Conservation (phyloP, 2,329 filamentous ascomycete species). For the Diatrype stigma region DNA sequence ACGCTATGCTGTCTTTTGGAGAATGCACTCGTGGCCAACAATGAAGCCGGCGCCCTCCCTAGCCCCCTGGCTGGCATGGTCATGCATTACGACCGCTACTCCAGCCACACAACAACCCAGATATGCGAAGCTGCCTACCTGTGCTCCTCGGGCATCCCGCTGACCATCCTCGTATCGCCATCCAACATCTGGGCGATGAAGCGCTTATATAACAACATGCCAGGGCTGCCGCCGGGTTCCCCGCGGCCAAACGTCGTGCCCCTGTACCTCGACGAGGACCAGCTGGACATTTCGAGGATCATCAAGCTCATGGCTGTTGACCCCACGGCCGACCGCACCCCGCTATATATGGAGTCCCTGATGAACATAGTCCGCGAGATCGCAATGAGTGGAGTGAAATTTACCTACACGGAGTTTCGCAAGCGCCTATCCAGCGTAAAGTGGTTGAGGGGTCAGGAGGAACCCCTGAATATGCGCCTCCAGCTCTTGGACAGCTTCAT, state of each 20-base stretch:
- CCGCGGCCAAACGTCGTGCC: slow-evolving; percentile 36
- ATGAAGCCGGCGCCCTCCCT: slow-evolving; percentile 34
- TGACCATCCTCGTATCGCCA: slow-evolving; percentile 44
- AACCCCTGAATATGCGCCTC: slow-evolving; percentile 42
- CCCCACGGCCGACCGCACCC: slow-evolving; percentile 28
- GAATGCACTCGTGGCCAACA: slow-evolving; percentile 24
- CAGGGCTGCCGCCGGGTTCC: slow-evolving; percentile 8
- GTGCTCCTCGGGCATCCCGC: slow-evolving; percentile 39
- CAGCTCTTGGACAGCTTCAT: slow-evolving; percentile 49
- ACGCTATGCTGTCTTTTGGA: slow-evolving; percentile 51
- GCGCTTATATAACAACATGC: slow-evolving; percentile 36
- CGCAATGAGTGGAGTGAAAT: slow-evolving; percentile 30
- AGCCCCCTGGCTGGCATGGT: slow-evolving; percentile 45
- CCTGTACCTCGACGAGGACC: slow-evolving; percentile 39
- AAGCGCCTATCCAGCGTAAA: slow-evolving; percentile 23
- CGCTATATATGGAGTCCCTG: slow-evolving; percentile 43
- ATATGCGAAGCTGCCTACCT: slow-evolving; percentile 51
- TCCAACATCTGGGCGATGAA: slow-evolving; percentile 39
- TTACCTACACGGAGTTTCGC: slow-evolving; percentile 42
- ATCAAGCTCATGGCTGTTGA: slow-evolving; percentile 48
- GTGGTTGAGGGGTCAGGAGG: slow-evolving; percentile 33
- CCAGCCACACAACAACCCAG: slow-evolving; percentile 14
- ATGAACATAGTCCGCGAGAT: slow-evolving; percentile 44
- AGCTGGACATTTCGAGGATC: slow-evolving; percentile 46
- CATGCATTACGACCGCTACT: slow-evolving; percentile 48